Evolutionary conservation across 768 basidiomycete species (phyloP), one percentile per base, ranked within the genome.

Genomic region (Gymnopilus dilepis): DNA sequence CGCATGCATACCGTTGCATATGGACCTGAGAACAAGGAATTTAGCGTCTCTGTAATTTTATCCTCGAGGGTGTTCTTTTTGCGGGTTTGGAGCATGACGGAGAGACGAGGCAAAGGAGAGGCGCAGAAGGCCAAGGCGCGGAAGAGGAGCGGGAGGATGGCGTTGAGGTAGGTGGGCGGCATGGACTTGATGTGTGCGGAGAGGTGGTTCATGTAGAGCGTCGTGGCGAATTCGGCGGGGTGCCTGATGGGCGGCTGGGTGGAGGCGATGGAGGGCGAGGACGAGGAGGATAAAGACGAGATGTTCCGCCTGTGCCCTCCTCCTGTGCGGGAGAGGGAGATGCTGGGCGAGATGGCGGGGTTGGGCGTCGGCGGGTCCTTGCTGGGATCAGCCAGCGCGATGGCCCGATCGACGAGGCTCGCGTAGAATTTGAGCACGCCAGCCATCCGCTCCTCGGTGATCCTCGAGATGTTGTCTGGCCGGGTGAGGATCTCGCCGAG

Each of bases 121-220:
- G 85, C 78, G 68, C 84, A 89, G 66, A 84, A 86, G 0, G 88
- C 85, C 22, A 90, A 79, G 21, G 83, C 83, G 17, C 89, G 86
- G 68, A 92, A 90, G n/a, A 94, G 83, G 33, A 89, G 77, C 0
- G 89, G 88, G n/a, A 92, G 77, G 55, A 92, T 85, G 34, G 74
- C 66, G 12, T 75, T 70, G 34, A 92, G 81, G 66, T 83, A 80
- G 11, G 73, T 73, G 6, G 87, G 82, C 5, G 87, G 78, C 15
- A 92, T 77, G 15, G 79, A 80, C 68, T 87, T 88, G 47, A 87
- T 74, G 60, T 89, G 86, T 1, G 83, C 78, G n/a, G 77, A 74
- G 11, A 92, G 81, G 69, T 91, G 85, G 61, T 78, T 78, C 17
- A 92, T 79, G 69, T 90, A 92, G 43, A 90, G 77, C 9, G 79